phyloP scores from a whole-genome alignment of 2,329 filamentous ascomycete genomes.

The Alternaria sp. region DNA sequence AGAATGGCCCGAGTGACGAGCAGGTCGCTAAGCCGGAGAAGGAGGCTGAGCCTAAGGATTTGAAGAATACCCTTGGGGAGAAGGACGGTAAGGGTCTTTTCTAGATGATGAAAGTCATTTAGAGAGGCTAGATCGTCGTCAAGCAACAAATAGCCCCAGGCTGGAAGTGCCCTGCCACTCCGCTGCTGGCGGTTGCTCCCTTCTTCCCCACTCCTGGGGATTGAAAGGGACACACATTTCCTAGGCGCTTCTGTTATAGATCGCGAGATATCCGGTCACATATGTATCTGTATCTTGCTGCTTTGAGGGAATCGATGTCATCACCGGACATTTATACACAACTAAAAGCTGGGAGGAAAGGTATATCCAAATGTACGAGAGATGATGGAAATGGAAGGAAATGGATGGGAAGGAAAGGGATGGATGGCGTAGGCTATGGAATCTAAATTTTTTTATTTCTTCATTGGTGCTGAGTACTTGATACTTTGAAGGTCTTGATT shows the following conservation, averaged over 20 bases:
- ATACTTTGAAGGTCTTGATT: too few relatives aligned
- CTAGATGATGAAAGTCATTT: background rate
- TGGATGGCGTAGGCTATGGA: background rate
- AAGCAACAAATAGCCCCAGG: too few relatives aligned
- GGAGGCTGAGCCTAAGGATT: slow-evolving; percentile 34
- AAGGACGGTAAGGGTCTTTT: slow-evolving; percentile 29
- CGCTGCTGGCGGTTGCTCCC: too few relatives aligned
- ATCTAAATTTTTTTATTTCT: background rate
- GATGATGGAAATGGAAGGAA: background rate
- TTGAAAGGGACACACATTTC: background rate
- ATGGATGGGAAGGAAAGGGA: background rate
- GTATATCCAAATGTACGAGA: background rate
- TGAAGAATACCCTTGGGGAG: slow-evolving; percentile 30
- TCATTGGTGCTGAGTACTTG: background rate
- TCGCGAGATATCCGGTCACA: background rate
- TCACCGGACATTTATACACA: background rate
- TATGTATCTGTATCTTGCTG: background rate
- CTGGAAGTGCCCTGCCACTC: too few relatives aligned
- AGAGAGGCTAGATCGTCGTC: too few relatives aligned
- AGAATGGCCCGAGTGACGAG: slow-evolving; percentile 22
- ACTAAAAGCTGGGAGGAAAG: background rate
- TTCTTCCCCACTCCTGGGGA: too few relatives aligned
- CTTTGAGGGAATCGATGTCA: background rate
- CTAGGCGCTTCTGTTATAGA: background rate
- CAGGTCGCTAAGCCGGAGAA: slow-evolving; percentile 20